A percentile compares a stretch with the other conserved stretches of the same genome.
Conservation (phyloP, 805 yeast genomes). For the Ogataea thermomethanolica region DNA sequence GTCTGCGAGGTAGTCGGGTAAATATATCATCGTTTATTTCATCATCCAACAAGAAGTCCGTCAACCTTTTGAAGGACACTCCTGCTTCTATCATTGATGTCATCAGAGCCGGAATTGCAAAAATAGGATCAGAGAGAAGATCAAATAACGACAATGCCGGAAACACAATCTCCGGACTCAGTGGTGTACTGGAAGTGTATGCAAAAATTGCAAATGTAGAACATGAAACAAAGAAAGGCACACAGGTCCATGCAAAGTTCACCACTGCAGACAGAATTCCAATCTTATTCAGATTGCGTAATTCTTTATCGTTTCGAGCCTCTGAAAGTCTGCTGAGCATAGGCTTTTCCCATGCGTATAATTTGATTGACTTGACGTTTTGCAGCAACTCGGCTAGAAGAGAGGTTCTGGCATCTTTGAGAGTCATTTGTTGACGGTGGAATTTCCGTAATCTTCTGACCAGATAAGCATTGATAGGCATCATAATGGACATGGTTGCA, state of each 20-base stretch:
- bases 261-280: conserved; percentile 45
- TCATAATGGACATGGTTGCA: conserved; percentile 47
- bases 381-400: conserved; percentile 56
- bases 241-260: conserved; percentile 58
- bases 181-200: conserved; percentile 40
- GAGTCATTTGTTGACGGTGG: conserved; percentile 55
- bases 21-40: conserved; percentile 38
- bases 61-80: conserved; percentile 55
- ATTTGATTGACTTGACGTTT: conserved; percentile 60
- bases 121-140: conserved; percentile 55
- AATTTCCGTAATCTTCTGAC: conserved; percentile 43
- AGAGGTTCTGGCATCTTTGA: conserved; percentile 58
- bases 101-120: conserved; percentile 54
- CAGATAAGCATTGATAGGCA: conserved; percentile 52
- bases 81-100: conserved; percentile 55
- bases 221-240: conserved; percentile 63
- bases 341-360: conserved; percentile 70
- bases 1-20: conserved; percentile 20
- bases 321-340: conserved; percentile 50
- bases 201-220: conserved; percentile 57
- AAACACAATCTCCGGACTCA: conserved; percentile 66
- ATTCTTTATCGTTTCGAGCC: conserved; percentile 57
- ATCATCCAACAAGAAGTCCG: conserved; percentile 43
- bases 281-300: conserved; percentile 47
- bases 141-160: conserved; percentile 64